phyloP scores from a whole-genome alignment of 2,329 filamentous ascomycete genomes.

The Diaporthe citri region DNA sequence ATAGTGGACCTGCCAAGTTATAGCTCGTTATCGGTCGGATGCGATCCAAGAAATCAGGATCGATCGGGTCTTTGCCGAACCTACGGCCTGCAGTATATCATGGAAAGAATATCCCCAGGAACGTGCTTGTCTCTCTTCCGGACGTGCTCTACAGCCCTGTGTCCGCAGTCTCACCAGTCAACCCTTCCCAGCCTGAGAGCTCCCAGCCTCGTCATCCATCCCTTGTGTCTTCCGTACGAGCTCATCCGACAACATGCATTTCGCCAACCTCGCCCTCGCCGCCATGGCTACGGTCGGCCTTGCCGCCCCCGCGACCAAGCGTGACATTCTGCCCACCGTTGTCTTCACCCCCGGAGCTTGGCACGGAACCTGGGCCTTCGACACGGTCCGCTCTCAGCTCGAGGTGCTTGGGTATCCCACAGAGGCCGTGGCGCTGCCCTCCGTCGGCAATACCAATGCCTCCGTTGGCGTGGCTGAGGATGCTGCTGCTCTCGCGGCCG shows the following conservation, averaged over 20 bases:
- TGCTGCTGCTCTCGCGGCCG: constrained; percentile 19
- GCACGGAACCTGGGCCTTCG: constrained; percentile 50
- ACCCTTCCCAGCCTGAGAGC: background rate
- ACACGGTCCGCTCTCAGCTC: constrained; percentile 48
- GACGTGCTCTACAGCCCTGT: background rate
- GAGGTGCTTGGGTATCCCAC: constrained; percentile 49
- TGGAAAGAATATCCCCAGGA: background rate
- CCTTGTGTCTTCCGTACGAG: background rate
- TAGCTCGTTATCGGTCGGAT: constrained; percentile 16
- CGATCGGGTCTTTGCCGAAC: constrained; percentile 12
- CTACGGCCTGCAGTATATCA: constrained; percentile 2
- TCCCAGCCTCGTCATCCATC: background rate
- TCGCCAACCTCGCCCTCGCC: constrained; percentile 16
- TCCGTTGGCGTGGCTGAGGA: constrained; percentile 42
- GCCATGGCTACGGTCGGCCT: constrained; percentile 17
- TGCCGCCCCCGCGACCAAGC: constrained; percentile 10
- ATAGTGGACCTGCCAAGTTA: constrained; percentile 20
- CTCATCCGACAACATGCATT: constrained; percentile 10
- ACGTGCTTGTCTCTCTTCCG: background rate
- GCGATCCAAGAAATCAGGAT: background rate
- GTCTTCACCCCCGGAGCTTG: constrained; percentile 57
- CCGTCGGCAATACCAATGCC: constrained; percentile 48
- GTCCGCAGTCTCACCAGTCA: background rate
- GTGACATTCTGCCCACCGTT: constrained; percentile 43
- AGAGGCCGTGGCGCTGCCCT: constrained; percentile 48